Percentiles rank a stretch among this genome's conserved stretches.
These are phyloP conservation scores for Cystobasidium ongulense DNA, from an alignment of 768 basidiomycete genomes.

Conservation along the genomic window DNA sequence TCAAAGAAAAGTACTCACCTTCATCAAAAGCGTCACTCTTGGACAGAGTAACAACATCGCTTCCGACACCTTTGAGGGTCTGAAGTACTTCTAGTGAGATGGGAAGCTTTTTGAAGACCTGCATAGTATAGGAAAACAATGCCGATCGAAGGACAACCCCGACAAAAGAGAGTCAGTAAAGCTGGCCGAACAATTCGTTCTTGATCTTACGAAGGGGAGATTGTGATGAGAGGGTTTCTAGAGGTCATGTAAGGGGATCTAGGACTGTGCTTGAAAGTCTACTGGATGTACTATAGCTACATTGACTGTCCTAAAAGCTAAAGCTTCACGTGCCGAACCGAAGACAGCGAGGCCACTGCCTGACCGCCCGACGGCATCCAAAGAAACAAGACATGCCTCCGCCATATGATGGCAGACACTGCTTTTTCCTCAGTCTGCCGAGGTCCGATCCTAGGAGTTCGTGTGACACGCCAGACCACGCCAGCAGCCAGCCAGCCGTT, in stretches of 20 bases:
- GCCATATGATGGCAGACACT: too few species aligned
- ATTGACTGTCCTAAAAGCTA: not conserved
- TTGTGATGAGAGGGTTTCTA: not conserved
- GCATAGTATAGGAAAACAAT: not conserved
- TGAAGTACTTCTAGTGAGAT: slow-evolving; percentile 12
- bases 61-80: slow-evolving; percentile 16
- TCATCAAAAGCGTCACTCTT: slow-evolving; percentile 10
- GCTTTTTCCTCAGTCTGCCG: too few species aligned
- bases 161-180: slow-evolving; percentile 1
- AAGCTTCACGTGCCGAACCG: not conserved
- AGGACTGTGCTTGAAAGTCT: too few species aligned
- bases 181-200: not conserved
- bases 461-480: too few species aligned
- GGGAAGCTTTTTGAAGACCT: slow-evolving; percentile 27
- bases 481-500: too few species aligned
- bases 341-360: not conserved
- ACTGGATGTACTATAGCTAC: not conserved
- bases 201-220: not conserved
- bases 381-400: too few species aligned
- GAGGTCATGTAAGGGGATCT: too few species aligned
- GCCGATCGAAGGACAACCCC: too few species aligned
- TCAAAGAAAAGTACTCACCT: slow-evolving; percentile 23
- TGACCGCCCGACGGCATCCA: not conserved
- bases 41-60: not conserved
- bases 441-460: too few species aligned